Percentiles rank a stretch among this genome's conserved stretches.
phyloP scores from a whole-genome alignment of 2,329 filamentous ascomycete genomes.

The Stachybotrys echinatus region DNA sequence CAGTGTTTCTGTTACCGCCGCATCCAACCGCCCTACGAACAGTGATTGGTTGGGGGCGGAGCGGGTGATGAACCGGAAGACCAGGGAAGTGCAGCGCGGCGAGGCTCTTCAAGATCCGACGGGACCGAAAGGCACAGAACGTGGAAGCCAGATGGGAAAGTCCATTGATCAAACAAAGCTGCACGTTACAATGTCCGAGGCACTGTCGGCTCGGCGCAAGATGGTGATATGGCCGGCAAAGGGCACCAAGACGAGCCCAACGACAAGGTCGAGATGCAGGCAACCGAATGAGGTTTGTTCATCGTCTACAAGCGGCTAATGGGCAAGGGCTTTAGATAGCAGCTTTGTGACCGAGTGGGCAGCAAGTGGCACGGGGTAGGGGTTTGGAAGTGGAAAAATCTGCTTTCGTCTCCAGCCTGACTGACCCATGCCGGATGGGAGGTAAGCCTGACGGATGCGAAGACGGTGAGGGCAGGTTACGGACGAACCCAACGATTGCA shows the following conservation, averaged over 20 bases:
- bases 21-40: slow-evolving; percentile 11
- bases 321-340: background rate
- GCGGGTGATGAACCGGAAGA: background rate
- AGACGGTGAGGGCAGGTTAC: background rate
- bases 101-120: background rate
- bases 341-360: background rate
- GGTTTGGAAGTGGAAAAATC: background rate
- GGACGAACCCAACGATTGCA: background rate
- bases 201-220: too few relatives aligned
- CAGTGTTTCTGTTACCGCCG: slow-evolving; percentile 23
- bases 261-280: background rate
- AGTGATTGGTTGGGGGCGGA: slow-evolving; percentile 14
- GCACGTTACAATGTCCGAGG: too few relatives aligned
- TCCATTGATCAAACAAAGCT: too few relatives aligned
- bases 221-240: background rate
- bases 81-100: background rate
- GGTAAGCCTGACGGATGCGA: background rate
- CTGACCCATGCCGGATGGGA: background rate
- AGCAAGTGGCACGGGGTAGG: background rate
- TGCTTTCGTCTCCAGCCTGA: background rate
- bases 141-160: too few relatives aligned
- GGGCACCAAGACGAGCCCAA: background rate
- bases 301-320: background rate
- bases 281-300: background rate
- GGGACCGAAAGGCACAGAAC: background rate